These are phyloP conservation scores for Daldinia sp. DNA, from an alignment of 2,329 filamentous ascomycete species.

Conservation along the genomic window DNA sequence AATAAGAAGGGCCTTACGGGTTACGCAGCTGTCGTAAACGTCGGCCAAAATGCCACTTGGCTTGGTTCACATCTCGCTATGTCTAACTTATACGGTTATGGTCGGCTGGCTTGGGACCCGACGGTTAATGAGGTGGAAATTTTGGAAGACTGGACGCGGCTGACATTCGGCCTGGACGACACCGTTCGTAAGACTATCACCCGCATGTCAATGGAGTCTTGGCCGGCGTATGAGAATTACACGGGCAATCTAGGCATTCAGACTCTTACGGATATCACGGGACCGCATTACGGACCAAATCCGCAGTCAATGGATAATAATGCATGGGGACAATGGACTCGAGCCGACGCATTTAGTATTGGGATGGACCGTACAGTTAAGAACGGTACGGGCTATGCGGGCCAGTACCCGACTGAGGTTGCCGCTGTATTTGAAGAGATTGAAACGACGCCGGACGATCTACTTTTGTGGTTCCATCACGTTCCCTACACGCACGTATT, in stretches of 20 bases:
- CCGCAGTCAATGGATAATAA: constrained; percentile 75
- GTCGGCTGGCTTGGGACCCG: constrained; percentile 74
- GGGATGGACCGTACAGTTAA: constrained; percentile 78
- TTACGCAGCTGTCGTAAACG: constrained; percentile 75
- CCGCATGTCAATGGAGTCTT: constrained; percentile 74
- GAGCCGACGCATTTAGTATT: constrained; percentile 68
- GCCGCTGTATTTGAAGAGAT: constrained; percentile 69
- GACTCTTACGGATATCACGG: constrained; percentile 75
- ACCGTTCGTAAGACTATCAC: constrained; percentile 70
- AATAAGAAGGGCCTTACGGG: constrained; percentile 66
- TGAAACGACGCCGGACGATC: constrained; percentile 73
- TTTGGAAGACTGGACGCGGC: constrained; percentile 73
- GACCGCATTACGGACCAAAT: constrained; percentile 75
- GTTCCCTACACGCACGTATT: constrained; percentile 74
- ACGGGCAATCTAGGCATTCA: constrained; percentile 77
- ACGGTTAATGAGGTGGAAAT: constrained; percentile 60
- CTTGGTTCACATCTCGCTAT: constrained; percentile 76
- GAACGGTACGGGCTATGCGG: constrained; percentile 74
- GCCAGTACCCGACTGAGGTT: constrained; percentile 74
- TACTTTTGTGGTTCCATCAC: constrained; percentile 81
- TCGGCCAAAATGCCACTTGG: constrained; percentile 75
- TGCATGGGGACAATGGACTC: constrained; percentile 79
- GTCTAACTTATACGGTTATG: constrained; percentile 79
- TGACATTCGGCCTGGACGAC: constrained; percentile 71
- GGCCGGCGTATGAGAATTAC: constrained; percentile 79